phyloP scores from a whole-genome alignment of 169 alveolate species.

The Cryptosporidium ubiquitum region DNA sequence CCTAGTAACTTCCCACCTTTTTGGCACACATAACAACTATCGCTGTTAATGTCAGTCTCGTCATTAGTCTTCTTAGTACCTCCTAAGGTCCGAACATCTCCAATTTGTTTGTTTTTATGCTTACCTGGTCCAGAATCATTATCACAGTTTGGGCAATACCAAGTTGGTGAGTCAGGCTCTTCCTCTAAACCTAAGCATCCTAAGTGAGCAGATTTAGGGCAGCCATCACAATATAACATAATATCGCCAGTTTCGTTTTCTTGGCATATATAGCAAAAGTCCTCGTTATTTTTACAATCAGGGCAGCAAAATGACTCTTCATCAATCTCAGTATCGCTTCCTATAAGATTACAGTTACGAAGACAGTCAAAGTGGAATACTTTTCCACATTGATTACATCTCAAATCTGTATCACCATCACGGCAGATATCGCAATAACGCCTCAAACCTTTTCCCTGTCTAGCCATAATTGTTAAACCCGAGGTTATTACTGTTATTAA shows the following conservation, averaged over 20 bases:
- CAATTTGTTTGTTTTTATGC: slow-evolving; percentile 85
- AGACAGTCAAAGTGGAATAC: slow-evolving; percentile 65
- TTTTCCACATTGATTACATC: slow-evolving; percentile 62
- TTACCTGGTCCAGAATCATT: slow-evolving; percentile 76
- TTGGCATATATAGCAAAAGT: slow-evolving; percentile 85
- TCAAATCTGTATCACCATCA: slow-evolving; percentile 66
- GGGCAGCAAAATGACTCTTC: slow-evolving; percentile 81
- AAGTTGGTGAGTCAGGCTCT: slow-evolving; percentile 87
- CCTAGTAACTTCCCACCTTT: slow-evolving; percentile 88
- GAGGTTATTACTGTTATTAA: background rate
- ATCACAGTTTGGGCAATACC: slow-evolving; percentile 88
- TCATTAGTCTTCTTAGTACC: slow-evolving; percentile 80
- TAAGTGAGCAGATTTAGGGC: slow-evolving; percentile 90
- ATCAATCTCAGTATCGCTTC: slow-evolving; percentile 75
- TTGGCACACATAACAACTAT: slow-evolving; percentile 91
- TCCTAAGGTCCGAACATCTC: slow-evolving; percentile 81
- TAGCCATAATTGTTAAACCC: slow-evolving; percentile 20
- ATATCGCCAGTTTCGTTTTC: slow-evolving; percentile 83
- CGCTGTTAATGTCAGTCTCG: slow-evolving; percentile 84
- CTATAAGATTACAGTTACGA: slow-evolving; percentile 47
- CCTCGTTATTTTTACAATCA: slow-evolving; percentile 85
- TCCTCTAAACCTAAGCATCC: slow-evolving; percentile 86
- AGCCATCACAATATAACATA: slow-evolving; percentile 90
- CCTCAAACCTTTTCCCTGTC: slow-evolving; percentile 61
- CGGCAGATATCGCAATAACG: slow-evolving; percentile 74